Base-by-base conservation (phyloP, 768 basidiomycete species). In the Megacollybia marginata region DNA sequence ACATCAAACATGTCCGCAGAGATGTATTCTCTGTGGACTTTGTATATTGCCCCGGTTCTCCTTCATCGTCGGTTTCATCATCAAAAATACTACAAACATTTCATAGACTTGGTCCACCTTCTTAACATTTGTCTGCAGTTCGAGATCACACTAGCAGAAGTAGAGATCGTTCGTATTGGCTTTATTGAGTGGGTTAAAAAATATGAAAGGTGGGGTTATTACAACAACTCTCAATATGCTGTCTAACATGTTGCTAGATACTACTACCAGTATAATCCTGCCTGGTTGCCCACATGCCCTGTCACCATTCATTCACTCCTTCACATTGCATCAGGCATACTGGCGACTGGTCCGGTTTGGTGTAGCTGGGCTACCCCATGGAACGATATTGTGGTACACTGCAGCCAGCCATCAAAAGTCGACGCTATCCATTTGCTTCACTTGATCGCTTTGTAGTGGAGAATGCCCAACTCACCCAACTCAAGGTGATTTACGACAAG, bases 151-250 rank as follows among this genome's bases (percentile, higher is more conserved):
- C 6, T 16, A 5, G 36, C 18, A 1, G 57, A 63, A 31, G 40
- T 66, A 9, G 44, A 53, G 2, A 33, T 43, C 6, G 45, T 65
- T 1, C 45, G 59, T 2, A 9, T 2, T 20, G 65, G 62, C 2
- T 61, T 66, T 51, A 31, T 44, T 1, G 12, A 49, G 2, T 66
- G 65, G 65, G 63, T 65, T 1, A 13, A 49, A 20, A 33, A 58
- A 9, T 69, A 57, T 42, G 65, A 69, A 54, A 47, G 34, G 63
- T 67, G n/a, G n/a, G n/a, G n/a, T n/a, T n/a, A n/a, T n/a, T n/a
- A n/a, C n/a, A n/a, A 33, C 18, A n/a, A n/a, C n/a, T n/a, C n/a
- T n/a, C n/a, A n/a, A n/a, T n/a, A n/a, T n/a, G n/a, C n/a, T 32
- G 10, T 40, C 28, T 31, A 5, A 8, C 10, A 11, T 15, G 42